Percentiles rank a stretch among this genome's conserved stretches.
Conservation (phyloP, 169 alveolate genomes). For the Amoebophrya sp. region DNA sequence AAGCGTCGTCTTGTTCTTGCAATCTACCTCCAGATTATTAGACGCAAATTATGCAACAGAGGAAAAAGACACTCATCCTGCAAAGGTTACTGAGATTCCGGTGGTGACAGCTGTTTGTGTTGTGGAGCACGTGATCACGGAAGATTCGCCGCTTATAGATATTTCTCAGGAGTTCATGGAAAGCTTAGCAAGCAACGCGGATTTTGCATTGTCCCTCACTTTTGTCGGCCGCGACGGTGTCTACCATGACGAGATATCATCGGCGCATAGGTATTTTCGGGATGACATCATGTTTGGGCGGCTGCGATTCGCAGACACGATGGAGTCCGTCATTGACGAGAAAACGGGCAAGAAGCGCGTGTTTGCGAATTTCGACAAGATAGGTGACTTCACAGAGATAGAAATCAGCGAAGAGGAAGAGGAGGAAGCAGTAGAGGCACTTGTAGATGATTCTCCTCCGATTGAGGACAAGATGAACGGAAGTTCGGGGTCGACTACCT, state of each 20-base stretch:
- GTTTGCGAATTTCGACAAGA: constrained; percentile 8
- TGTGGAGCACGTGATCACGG: background rate
- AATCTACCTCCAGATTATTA: background rate
- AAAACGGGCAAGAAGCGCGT: background rate
- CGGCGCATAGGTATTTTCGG: background rate
- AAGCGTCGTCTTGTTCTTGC: no score
- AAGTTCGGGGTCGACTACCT: no score
- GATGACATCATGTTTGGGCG: background rate
- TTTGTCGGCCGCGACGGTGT: constrained; percentile 3
- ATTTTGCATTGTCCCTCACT: background rate
- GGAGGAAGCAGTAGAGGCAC: background rate
- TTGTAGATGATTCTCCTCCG: no score
- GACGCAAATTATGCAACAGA: background rate
- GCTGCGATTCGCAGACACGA: background rate
- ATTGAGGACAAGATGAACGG: no score
- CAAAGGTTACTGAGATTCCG: background rate
- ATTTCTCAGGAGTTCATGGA: background rate
- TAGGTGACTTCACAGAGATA: background rate
- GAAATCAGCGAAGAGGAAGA: background rate
- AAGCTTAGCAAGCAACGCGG: background rate
- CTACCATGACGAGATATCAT: background rate
- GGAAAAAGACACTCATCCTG: no score
- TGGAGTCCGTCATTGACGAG: background rate
- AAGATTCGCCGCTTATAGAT: background rate
- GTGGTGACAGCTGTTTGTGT: background rate